phyloP scores from a whole-genome alignment of 495 filamentous ascomycete species.

The Neurospora sp. region DNA sequence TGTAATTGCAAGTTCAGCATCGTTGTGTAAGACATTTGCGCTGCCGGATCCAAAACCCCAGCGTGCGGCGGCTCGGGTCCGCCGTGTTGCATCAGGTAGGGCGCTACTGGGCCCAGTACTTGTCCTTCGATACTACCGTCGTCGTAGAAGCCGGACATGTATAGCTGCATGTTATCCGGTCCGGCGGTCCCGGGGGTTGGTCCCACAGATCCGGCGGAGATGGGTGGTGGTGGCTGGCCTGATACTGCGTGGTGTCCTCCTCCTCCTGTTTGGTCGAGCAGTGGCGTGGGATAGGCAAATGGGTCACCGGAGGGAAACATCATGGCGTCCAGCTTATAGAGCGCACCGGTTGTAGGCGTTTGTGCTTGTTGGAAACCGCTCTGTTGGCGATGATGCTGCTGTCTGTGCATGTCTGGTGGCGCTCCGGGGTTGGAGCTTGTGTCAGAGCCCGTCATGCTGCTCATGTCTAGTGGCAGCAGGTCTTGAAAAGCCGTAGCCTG shows the following conservation, averaged over 20 bases:
- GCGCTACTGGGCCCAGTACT: conserved; percentile 34
- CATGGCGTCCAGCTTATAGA: conserved; percentile 71
- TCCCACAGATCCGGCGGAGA: not conserved
- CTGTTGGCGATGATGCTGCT: conserved; percentile 8
- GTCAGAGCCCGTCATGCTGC: conserved; percentile 6
- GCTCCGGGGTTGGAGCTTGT: conserved; percentile 17
- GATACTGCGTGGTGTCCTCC: conserved; percentile 9
- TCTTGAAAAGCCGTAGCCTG: conserved; percentile 15
- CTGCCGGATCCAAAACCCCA: conserved; percentile 18
- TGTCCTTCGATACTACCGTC: conserved; percentile 32
- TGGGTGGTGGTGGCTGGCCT: conserved; percentile 5
- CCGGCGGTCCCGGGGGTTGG: not conserved
- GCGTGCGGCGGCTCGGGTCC: conserved; percentile 14
- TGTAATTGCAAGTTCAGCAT: conserved; percentile 2
- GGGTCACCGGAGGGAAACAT: conserved; percentile 92
- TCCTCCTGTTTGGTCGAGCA: conserved; percentile 42
- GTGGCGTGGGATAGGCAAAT: conserved; percentile 80
- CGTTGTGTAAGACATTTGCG: conserved; percentile 27
- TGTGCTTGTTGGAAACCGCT: conserved; percentile 18
- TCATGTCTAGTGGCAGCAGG: conserved; percentile 22
- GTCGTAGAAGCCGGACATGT: conserved; percentile 33
- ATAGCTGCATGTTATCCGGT: conserved; percentile 27
- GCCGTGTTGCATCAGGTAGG: conserved; percentile 33
- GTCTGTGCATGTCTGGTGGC: conserved; percentile 8
- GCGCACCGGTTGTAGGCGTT: conserved; percentile 20